Conservation (phyloP, 495 filamentous ascomycete genomes). For the Daldinia bambusicola region DNA sequence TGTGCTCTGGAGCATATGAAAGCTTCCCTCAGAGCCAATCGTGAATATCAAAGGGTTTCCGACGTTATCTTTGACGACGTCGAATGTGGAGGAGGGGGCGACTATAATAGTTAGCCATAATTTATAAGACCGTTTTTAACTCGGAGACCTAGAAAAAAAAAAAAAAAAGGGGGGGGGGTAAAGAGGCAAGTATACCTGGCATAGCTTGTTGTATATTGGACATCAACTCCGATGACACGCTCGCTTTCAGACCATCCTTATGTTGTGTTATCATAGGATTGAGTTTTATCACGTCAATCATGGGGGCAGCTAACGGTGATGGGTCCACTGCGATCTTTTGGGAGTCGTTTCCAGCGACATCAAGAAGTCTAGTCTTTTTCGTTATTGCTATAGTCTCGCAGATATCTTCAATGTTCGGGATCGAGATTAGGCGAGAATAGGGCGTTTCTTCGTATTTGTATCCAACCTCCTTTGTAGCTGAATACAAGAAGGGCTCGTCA, state of each 20-base stretch:
- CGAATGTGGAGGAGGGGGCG: background rate
- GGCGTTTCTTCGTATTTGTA: background rate
- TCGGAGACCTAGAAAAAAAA: background rate
- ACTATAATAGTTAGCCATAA: background rate
- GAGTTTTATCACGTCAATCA: background rate
- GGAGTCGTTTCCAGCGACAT: background rate
- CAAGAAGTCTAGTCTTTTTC: background rate
- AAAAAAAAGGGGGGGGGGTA: no score
- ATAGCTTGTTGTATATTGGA: slow-evolving; percentile 1
- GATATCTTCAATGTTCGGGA: background rate
- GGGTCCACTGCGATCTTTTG: background rate
- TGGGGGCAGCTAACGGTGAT: background rate
- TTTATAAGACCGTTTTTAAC: background rate
- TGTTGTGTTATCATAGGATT: background rate
- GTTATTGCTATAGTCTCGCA: background rate
- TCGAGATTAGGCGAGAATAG: background rate
- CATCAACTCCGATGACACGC: background rate
- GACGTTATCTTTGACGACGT: background rate
- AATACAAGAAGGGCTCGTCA: background rate
- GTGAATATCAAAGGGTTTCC: background rate
- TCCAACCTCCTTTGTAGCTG: background rate
- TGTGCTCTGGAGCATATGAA: background rate
- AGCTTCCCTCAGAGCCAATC: background rate
- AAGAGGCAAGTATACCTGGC: background rate
- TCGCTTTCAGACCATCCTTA: background rate